phyloP scores from a whole-genome alignment of 441 rosid species.

The Populus hybrid region DNA sequence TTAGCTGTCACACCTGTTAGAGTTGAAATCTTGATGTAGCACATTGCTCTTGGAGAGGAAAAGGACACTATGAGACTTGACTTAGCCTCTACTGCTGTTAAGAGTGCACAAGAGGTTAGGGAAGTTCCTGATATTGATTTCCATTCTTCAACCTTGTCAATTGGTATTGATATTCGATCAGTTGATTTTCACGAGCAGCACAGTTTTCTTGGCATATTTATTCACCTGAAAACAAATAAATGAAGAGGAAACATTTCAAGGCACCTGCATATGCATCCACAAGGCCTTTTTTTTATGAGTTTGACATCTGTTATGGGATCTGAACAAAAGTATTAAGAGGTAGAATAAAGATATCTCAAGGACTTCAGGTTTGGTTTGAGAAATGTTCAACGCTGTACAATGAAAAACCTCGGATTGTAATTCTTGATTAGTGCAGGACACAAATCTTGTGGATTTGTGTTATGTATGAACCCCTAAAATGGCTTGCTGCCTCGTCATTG shows the following conservation, averaged over 20 bases:
- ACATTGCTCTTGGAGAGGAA: not conserved
- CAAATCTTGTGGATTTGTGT: not conserved
- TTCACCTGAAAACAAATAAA: not conserved
- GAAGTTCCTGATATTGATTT: conserved; percentile 32
- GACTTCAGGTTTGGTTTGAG: not conserved
- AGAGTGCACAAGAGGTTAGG: conserved; percentile 35
- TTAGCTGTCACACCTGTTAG: not conserved
- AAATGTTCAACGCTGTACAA: not conserved
- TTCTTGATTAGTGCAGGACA: too few relatives aligned
- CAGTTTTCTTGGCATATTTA: not conserved
- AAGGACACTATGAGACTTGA: conserved; percentile 20
- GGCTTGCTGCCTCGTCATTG: not conserved
- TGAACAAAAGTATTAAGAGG: not conserved
- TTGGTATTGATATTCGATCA: conserved; percentile 17
- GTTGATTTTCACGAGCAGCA: conserved; percentile 37
- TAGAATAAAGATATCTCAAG: not conserved
- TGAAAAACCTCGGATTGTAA: not conserved
- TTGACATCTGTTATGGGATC: not conserved
- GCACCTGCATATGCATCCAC: not conserved
- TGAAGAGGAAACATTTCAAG: not conserved
- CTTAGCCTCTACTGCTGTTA: conserved; percentile 38
- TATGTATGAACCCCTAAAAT: not conserved
- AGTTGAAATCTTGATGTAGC: not conserved
- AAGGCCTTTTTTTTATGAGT: not conserved
- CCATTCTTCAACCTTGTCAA: conserved; percentile 37